A percentile compares a stretch with the other conserved stretches of the same genome.
Evolutionary conservation across 805 yeast genomes (phyloP).

Genomic region (Candida pseudofarinosa): DNA sequence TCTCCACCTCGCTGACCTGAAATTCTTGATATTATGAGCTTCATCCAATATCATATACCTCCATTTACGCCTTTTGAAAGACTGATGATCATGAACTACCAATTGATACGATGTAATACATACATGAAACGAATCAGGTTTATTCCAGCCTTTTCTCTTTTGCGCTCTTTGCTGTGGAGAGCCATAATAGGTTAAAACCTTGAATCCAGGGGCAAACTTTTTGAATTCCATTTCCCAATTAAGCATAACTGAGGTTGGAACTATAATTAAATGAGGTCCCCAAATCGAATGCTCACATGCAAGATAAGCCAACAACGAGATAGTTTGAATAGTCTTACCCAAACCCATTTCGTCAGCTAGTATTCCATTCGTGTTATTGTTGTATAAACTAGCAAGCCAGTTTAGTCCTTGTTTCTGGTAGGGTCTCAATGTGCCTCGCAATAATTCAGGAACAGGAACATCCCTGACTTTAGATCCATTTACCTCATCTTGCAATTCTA

Average conservation of each 20-base stretch:
- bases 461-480: slow-evolving; percentile 47
- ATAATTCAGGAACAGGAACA: slow-evolving; percentile 71
- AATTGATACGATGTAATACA: slow-evolving; percentile 96
- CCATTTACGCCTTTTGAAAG: slow-evolving; percentile 91
- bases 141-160: slow-evolving; percentile 96
- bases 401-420: slow-evolving; percentile 96
- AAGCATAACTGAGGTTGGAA: slow-evolving; percentile 94
- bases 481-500: slow-evolving; percentile 26
- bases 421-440: slow-evolving; percentile 79
- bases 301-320: slow-evolving; percentile 75
- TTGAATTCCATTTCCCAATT: slow-evolving; percentile 99
- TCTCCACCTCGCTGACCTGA: slow-evolving; percentile 96
- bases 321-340: slow-evolving; percentile 96
- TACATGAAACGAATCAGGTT: slow-evolving; percentile 91
- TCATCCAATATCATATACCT: slow-evolving; percentile 95
- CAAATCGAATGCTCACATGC: slow-evolving; percentile 93
- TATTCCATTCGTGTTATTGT: slow-evolving; percentile 91
- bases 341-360: slow-evolving; percentile 99
- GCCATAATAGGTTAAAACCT: slow-evolving; percentile 92
- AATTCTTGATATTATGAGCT: slow-evolving; percentile 96
- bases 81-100: slow-evolving; percentile 95
- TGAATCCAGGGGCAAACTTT: slow-evolving; percentile 96
- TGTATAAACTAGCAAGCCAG: slow-evolving; percentile 93
- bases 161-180: slow-evolving; percentile 95
- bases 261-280: slow-evolving; percentile 98